These are phyloP conservation scores for Sechiopsis laciniata DNA, from an alignment of 306 rosid genomes.

Conservation along the genomic window DNA sequence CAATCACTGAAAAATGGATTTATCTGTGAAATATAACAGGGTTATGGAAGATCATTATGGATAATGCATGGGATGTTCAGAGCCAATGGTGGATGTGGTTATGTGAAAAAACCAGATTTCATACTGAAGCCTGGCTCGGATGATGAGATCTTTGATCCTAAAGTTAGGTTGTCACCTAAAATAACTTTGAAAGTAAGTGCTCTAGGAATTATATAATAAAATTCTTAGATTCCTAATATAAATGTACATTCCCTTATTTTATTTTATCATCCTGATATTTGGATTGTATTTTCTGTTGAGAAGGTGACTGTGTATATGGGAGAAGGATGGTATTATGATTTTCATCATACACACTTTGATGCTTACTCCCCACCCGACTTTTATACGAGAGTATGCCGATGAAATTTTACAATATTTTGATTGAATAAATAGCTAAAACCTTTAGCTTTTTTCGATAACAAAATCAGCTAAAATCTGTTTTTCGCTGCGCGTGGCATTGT, in stretches of 20 bases:
- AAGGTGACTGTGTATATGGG: conserved; percentile 92
- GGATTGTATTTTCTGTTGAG: conserved; percentile 25
- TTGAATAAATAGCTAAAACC: not conserved
- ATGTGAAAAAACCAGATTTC: conserved; percentile 86
- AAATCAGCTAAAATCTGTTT: not conserved
- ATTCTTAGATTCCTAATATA: not conserved
- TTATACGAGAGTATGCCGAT: conserved; percentile 71
- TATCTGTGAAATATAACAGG: conserved; percentile 42
- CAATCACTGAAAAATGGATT: conserved; percentile 19
- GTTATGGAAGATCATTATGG: conserved; percentile 93
- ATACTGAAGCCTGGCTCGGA: conserved; percentile 45
- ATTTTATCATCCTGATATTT: conserved; percentile 21
- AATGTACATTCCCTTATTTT: not conserved
- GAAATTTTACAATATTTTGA: conserved; percentile 15
- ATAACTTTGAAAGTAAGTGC: conserved; percentile 63
- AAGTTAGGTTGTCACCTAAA: conserved; percentile 46
- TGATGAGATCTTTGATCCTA: conserved; percentile 67
- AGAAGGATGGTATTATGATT: conserved; percentile 95
- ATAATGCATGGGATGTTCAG: conserved; percentile 97
- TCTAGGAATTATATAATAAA: not conserved
- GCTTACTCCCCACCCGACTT: conserved; percentile 94
- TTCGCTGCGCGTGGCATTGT: not conserved
- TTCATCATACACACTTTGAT: conserved; percentile 73
- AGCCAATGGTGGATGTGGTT: conserved; percentile 92
- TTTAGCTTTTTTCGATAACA: not conserved